Percentiles rank a stretch among this genome's conserved stretches.
These are phyloP conservation scores for Trametes hirsuta DNA, from an alignment of 1,284 basidiomycete genomes.

Conservation along the genomic window DNA sequence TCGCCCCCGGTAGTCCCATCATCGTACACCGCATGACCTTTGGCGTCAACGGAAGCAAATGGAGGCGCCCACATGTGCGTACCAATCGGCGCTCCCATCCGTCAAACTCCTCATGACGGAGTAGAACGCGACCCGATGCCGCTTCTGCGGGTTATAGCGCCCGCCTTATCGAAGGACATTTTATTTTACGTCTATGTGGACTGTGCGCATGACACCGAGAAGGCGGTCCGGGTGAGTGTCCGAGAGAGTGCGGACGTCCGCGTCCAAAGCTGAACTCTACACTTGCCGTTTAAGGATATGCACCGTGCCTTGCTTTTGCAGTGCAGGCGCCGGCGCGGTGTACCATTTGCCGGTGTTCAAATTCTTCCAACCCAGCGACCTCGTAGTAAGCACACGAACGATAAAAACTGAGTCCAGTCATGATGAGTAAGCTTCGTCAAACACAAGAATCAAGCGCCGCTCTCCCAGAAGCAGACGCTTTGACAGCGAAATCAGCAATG, in stretches of 20 bases:
- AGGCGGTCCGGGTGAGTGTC: too few species aligned
- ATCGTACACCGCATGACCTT: slow-evolving; percentile 9
- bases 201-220: too few species aligned
- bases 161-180: too few species aligned
- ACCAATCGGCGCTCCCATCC: not conserved
- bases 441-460: not conserved
- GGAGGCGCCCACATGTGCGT: not conserved
- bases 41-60: slow-evolving; percentile 7
- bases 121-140: too few species aligned
- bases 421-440: not conserved
- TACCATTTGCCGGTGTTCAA: not conserved
- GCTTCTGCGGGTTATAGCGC: not conserved
- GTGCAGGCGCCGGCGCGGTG: slow-evolving; percentile 11
- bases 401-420: not conserved
- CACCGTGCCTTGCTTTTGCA: slow-evolving; percentile 6
- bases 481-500: slow-evolving; percentile 12
- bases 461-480: not conserved
- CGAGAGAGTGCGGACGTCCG: not conserved
- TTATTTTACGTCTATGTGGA: too few species aligned
- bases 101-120: not conserved
- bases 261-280: slow-evolving; percentile 13
- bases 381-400: not conserved
- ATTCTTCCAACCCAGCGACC: too few species aligned
- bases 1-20: not conserved
- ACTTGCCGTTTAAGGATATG: slow-evolving; percentile 15